A percentile compares a stretch with the other conserved stretches of the same genome.
These are phyloP conservation scores for Sclerotinia sclerotiorum DNA, from an alignment of 2,329 filamentous ascomycete species.

Conservation along the genomic window DNA sequence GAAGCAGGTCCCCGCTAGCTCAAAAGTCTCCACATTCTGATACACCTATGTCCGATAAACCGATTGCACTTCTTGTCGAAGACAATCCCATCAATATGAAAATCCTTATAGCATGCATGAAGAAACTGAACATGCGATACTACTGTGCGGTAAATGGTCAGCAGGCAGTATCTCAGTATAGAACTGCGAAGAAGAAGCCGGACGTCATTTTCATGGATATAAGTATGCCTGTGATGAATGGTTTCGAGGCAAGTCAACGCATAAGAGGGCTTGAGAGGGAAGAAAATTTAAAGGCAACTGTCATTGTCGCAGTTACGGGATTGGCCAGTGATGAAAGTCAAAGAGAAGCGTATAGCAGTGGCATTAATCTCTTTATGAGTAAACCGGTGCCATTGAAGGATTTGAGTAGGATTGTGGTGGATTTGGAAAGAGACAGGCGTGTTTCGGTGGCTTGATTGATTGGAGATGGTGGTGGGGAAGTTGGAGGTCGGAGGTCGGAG, in stretches of 20 bases:
- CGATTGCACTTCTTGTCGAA: conserved; percentile 37
- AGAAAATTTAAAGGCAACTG: conserved; percentile 34
- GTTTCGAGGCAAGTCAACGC: conserved; percentile 36
- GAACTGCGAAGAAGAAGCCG: conserved; percentile 11
- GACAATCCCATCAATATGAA: conserved; percentile 44
- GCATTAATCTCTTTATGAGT: conserved; percentile 53
- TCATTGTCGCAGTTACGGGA: conserved; percentile 52
- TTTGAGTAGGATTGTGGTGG: background rate
- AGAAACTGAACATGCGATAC: conserved; percentile 31
- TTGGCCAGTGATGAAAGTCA: conserved; percentile 49
- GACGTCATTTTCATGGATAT: conserved; percentile 52
- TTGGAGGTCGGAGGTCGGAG: too few relatives aligned
- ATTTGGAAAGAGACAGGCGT: background rate
- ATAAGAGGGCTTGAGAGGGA: conserved; percentile 23
- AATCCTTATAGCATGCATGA: conserved; percentile 29
- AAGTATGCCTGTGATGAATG: conserved; percentile 55
- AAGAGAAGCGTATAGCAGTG: conserved; percentile 50
- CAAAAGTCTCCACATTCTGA: background rate
- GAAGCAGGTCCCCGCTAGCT: too few relatives aligned
- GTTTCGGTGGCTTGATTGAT: background rate
- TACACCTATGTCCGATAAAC: background rate
- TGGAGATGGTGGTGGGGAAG: too few relatives aligned
- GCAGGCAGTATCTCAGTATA: conserved; percentile 21
- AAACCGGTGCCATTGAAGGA: conserved; percentile 45
- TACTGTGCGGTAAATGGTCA: conserved; percentile 32